Conservation (phyloP, 2,329 filamentous ascomycete species). For the Cadophora malorum region DNA sequence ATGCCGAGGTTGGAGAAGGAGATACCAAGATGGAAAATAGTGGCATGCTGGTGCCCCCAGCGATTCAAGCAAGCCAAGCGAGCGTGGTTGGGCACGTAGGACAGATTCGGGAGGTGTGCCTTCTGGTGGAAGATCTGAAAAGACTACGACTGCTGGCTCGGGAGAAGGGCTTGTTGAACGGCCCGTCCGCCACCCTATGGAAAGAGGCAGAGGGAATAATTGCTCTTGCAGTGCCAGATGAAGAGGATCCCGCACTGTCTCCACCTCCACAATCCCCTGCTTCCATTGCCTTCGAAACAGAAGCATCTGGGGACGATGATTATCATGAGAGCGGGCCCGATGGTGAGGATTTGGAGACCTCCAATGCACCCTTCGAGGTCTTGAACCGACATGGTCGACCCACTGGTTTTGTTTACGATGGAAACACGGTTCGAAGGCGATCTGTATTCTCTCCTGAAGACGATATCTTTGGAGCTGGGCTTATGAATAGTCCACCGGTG, state of each 20-base stretch:
- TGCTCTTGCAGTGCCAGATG: conserved; percentile 76
- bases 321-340: conserved; percentile 52
- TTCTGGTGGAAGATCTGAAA: conserved; percentile 84
- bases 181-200: conserved; percentile 69
- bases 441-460: conserved; percentile 71
- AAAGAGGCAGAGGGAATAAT: conserved; percentile 87
- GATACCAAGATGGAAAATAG: conserved; percentile 48
- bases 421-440: conserved; percentile 58
- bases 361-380: conserved; percentile 55
- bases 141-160: conserved; percentile 74
- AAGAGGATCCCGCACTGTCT: conserved; percentile 54
- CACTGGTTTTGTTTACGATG: conserved; percentile 53
- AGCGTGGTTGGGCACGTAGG: conserved; percentile 84
- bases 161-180: conserved; percentile 68
- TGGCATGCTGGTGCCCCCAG: conserved; percentile 75
- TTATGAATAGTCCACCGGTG: conserved; percentile 35
- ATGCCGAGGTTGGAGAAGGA: conserved; percentile 48
- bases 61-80: conserved; percentile 80
- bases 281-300: conserved; percentile 54
- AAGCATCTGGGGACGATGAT: conserved; percentile 49
- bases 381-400: conserved; percentile 37
- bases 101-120: conserved; percentile 80
- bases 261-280: conserved; percentile 38
- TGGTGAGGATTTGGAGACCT: conserved; percentile 52
- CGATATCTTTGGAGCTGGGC: conserved; percentile 62